Base-by-base conservation (phyloP, 306 rosid species). In the Citrullus colocynthis region DNA sequence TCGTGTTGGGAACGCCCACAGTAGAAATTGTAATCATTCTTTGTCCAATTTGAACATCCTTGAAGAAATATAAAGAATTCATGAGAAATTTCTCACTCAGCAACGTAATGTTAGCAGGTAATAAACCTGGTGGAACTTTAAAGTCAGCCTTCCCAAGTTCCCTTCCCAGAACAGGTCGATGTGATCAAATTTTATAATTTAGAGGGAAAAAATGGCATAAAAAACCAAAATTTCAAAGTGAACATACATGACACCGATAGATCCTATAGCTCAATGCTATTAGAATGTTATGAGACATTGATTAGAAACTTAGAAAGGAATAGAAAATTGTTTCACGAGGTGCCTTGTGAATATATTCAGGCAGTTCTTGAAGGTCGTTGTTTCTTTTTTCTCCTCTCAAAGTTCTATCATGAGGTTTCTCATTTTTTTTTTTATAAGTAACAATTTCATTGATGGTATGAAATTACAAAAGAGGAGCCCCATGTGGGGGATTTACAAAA, bases 11-110 rank as follows among this genome's bases (percentile, higher is more conserved):
- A 85, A 92, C 98, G 7, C 98, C 98, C 78, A 95, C 98, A 4
- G 98, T 95, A 75, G 97, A 92, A 67, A 95, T 90, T 78, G 98
- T 95, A 74, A 95, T 95, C 98, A 95, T 90, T 85, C 98, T 87
- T 87, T 95, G 97, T 78, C 98, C 98, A 85, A 95, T 95, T 92
- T 87, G 88, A 77, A 92, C 84, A 79, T 92, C 98, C 98, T 94
- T 41, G 4, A 59, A 45, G 76, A 72, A 75, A 52, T 16, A 49
- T 20, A 58, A 76, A 80, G 77, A 79, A 52, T 58, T 56, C 72
- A 45, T 49, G 24, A 72, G 59, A 24, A 72, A 72, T 44, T 9
- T 39, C 41, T 24, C 20, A 48, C 39, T 71, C 34, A 39, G 30
- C 58, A 44, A 69, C 57, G 18, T 21, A 42, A 67, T 18, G 9